Conservation (phyloP, 2,329 filamentous ascomycete genomes). For the Tolypocladium inflatum region DNA sequence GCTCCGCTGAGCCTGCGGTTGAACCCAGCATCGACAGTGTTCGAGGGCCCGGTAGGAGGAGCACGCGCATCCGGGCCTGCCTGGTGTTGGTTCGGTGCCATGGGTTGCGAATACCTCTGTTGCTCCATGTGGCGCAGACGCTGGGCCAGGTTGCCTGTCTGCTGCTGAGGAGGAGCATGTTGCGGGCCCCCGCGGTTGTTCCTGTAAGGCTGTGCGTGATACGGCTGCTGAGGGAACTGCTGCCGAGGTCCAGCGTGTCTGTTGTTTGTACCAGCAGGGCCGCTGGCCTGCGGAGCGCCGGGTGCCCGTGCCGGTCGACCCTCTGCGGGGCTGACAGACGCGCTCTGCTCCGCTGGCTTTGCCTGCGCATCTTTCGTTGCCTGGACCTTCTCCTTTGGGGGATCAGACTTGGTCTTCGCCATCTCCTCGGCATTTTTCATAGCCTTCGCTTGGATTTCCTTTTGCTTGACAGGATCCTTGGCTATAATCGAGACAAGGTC, state of each 20-base stretch:
- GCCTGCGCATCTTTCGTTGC: conserved; percentile 36
- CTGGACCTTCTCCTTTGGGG: conserved; percentile 29
- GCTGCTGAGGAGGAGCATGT: conserved; percentile 29
- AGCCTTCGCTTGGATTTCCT: conserved; percentile 84
- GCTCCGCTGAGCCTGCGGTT: conserved; percentile 42
- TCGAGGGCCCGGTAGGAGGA: conserved; percentile 65
- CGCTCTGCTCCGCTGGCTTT: conserved; percentile 19
- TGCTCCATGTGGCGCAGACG: conserved; percentile 43
- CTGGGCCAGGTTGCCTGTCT: conserved; percentile 36
- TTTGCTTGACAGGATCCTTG: conserved; percentile 91
- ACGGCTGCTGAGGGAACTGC: conserved; percentile 35
- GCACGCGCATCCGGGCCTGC: conserved; percentile 56
- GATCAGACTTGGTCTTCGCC: conserved; percentile 43
- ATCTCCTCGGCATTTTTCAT: conserved; percentile 63
- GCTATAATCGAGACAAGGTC: conserved; percentile 92
- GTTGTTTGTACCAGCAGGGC: conserved; percentile 15
- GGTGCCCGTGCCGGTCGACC: conserved; percentile 22
- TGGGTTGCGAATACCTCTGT: conserved; percentile 37
- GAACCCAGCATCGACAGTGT: conserved; percentile 41
- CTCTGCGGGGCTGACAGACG: conserved; percentile 12
- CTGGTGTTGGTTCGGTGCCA: conserved; percentile 36
- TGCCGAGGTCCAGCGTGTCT: conserved; percentile 40
- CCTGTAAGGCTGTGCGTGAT: conserved; percentile 37
- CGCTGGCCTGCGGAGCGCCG: conserved; percentile 20
- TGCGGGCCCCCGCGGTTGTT: conserved; percentile 36